These are phyloP conservation scores for Henningerozyma blattae DNA, from an alignment of 805 yeast genomes.

Conservation along the genomic window DNA sequence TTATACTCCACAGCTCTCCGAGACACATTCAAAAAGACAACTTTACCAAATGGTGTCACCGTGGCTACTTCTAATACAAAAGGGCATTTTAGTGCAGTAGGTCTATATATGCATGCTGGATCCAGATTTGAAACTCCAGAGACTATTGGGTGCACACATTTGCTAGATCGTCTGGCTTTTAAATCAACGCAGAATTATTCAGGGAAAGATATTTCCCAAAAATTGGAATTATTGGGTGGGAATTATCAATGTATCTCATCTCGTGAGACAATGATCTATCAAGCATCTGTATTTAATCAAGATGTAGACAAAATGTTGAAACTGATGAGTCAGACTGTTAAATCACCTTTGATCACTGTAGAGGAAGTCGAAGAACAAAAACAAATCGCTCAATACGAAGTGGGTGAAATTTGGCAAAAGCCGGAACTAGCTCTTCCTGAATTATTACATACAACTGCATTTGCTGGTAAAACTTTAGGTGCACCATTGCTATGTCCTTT, in stretches of 20 bases:
- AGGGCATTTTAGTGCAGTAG: conserved; percentile 84
- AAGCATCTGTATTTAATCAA: conserved; percentile 83
- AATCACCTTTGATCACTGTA: conserved; percentile 53
- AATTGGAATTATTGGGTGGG: conserved; percentile 75
- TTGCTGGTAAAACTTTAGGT: conserved; percentile 60
- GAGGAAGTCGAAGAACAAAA: conserved; percentile 67
- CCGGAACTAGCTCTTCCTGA: conserved; percentile 85
- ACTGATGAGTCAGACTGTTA: conserved; percentile 65
- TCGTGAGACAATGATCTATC: conserved; percentile 85
- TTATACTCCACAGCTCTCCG: conserved; percentile 13
- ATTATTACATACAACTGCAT: conserved; percentile 78
- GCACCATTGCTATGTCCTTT: conserved; percentile 74
- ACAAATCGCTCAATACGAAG: conserved; percentile 66
- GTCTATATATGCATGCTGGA: conserved; percentile 84
- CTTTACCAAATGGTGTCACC: conserved; percentile 63
- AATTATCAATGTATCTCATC: conserved; percentile 89
- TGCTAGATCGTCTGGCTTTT: conserved; percentile 78
- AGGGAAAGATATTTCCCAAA: conserved; percentile 62
- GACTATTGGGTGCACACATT: conserved; percentile 67
- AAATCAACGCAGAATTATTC: conserved; percentile 48
- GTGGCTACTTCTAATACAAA: conserved; percentile 80
- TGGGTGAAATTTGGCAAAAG: conserved; percentile 68
- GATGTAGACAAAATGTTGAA: conserved; percentile 74
- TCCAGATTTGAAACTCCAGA: conserved; percentile 61
- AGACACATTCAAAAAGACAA: conserved; percentile 12